Evolutionary conservation across 176 grass and related monocot genomes (phyloP).

Genomic region (Zoysia japonica): DNA sequence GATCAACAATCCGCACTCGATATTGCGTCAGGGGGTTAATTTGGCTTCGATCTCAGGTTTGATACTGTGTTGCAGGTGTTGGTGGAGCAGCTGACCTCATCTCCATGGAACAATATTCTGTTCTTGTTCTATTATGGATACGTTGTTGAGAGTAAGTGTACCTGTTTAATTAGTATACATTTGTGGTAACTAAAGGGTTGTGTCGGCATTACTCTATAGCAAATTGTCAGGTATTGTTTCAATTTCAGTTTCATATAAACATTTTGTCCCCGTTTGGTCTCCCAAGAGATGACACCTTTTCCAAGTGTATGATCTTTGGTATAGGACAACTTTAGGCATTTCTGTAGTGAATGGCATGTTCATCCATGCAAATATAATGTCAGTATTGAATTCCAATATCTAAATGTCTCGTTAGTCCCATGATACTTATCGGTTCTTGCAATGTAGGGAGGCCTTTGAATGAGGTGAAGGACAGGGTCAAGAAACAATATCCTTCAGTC

Average conservation of each 20-base stretch:
- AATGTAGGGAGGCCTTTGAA: conserved; percentile 71
- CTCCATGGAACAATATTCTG: conserved; percentile 82
- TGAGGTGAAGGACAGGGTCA: conserved; percentile 68
- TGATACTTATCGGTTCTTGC: conserved; percentile 24
- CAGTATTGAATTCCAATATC: not conserved
- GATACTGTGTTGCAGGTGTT: conserved; percentile 65
- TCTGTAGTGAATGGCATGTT: not conserved
- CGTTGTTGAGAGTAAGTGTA: conserved; percentile 81
- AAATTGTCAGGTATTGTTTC: conserved; percentile 6
- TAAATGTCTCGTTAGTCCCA: not conserved
- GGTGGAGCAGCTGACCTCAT: conserved; percentile 73
- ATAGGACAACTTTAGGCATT: not conserved
- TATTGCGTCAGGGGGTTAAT: not conserved
- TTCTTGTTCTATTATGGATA: conserved; percentile 90
- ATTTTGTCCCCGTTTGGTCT: not conserved
- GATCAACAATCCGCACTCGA: not conserved
- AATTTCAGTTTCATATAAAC: not conserved
- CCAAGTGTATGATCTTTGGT: not conserved
- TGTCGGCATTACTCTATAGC: not conserved
- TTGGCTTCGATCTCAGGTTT: conserved; percentile 16
- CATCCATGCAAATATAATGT: conserved; percentile 1
- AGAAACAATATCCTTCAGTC: conserved; percentile 84
- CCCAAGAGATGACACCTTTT: not conserved
- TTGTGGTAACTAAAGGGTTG: not conserved
- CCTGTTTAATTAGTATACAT: conserved; percentile 9